phyloP scores from a whole-genome alignment of 208 protist species.

The Crithidia fasciculata region DNA sequence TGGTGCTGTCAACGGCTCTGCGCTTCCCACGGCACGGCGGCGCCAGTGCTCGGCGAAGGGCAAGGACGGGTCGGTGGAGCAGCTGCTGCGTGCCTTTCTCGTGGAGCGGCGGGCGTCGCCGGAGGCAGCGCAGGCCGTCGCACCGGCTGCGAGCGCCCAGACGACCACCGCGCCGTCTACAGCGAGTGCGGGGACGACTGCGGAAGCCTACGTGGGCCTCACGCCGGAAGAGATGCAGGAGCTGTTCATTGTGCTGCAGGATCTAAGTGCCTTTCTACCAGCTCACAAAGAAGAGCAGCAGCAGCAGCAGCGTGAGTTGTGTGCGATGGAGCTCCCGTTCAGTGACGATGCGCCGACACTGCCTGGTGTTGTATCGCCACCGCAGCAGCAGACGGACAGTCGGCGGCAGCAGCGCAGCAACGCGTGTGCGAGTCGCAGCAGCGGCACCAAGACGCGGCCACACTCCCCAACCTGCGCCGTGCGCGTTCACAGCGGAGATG shows the following conservation, averaged over 20 bases:
- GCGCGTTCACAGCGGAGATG: background rate
- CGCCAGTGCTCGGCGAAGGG: background rate
- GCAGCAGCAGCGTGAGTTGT: background rate
- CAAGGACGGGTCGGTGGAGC: background rate
- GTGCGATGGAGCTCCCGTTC: background rate
- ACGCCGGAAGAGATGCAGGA: conserved; percentile 10
- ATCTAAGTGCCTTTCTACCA: background rate
- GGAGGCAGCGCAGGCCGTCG: background rate
- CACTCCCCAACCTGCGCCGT: background rate
- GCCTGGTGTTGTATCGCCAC: no score
- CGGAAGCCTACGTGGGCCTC: conserved; percentile 3
- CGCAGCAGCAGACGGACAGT: no score
- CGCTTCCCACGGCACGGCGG: background rate
- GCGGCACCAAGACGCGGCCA: background rate
- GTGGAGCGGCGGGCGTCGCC: background rate
- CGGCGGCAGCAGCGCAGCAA: no score
- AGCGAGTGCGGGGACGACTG: background rate
- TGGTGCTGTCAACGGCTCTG: background rate
- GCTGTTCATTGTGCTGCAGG: conserved; percentile 1
- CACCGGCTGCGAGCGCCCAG: background rate
- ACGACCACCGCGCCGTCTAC: background rate
- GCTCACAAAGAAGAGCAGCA: background rate
- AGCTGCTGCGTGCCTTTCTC: conserved; percentile 8
- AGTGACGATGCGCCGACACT: no score
- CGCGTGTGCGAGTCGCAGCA: background rate